A percentile compares a stretch with the other conserved stretches of the same genome.
These are phyloP conservation scores for Monilinia vaccinii-corymbosi DNA, from an alignment of 2,329 filamentous ascomycete genomes.

Conservation along the genomic window DNA sequence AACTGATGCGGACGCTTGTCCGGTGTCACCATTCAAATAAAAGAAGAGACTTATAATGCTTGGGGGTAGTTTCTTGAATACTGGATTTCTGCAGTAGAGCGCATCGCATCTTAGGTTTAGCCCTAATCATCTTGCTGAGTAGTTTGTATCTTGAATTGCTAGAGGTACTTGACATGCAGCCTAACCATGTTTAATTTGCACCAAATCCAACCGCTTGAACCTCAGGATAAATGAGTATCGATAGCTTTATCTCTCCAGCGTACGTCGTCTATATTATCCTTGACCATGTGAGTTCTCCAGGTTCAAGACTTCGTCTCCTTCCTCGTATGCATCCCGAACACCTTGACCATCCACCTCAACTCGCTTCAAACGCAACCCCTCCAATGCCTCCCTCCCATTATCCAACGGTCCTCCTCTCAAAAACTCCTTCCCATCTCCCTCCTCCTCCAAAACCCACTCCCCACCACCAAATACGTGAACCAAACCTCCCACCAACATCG, in stretches of 20 bases:
- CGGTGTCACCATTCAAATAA: too few relatives aligned
- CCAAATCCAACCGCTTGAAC: too few relatives aligned
- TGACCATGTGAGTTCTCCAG: neutral
- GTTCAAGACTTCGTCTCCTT: neutral
- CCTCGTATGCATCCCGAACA: neutral
- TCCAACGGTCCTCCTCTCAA: neutral
- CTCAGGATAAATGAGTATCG: neutral
- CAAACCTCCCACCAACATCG: slow-evolving; percentile 3
- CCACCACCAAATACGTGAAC: neutral
- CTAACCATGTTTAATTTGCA: too few relatives aligned
- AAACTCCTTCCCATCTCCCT: neutral
- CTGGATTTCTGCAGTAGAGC: too few relatives aligned
- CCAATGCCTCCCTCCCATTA: slow-evolving; percentile 4
- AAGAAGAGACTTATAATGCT: too few relatives aligned
- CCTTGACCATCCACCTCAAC: neutral
- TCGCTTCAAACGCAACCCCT: neutral
- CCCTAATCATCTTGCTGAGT: too few relatives aligned
- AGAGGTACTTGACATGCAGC: too few relatives aligned
- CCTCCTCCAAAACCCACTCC: neutral
- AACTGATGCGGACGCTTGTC: too few relatives aligned
- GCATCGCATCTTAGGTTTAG: too few relatives aligned
- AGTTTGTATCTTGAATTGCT: too few relatives aligned
- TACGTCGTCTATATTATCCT: neutral
- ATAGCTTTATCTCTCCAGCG: too few relatives aligned
- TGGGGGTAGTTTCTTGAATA: too few relatives aligned